A percentile compares a stretch with the other conserved stretches of the same genome.
These are phyloP conservation scores for Colletotrichum lentis DNA, from an alignment of 2,329 filamentous ascomycete genomes.

Conservation along the genomic window DNA sequence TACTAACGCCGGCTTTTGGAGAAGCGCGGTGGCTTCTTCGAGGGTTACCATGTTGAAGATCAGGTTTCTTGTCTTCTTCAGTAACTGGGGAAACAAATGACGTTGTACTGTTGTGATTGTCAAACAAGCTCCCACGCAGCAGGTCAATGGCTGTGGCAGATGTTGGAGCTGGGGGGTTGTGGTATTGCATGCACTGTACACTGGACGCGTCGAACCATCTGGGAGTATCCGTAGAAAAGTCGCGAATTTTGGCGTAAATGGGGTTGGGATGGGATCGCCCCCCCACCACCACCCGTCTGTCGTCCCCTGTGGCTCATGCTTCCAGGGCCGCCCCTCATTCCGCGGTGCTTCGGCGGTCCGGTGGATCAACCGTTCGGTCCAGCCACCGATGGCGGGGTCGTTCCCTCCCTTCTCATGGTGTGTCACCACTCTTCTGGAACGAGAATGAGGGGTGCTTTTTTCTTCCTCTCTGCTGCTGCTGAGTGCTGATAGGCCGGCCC, in stretches of 20 bases:
- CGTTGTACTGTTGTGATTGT: not conserved
- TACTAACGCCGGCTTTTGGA: constrained; percentile 60
- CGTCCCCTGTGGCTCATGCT: constrained; percentile 14
- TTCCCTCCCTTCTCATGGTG: not conserved
- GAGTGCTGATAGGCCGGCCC: not conserved
- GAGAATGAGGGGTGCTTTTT: constrained; percentile 21
- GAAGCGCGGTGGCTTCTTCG: constrained; percentile 55
- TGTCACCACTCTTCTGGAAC: not conserved
- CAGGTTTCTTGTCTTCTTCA: not conserved
- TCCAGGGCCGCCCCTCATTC: not conserved
- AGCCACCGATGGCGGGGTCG: constrained; percentile 27
- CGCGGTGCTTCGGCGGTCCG: constrained; percentile 15
- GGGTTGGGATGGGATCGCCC: constrained; percentile 15
- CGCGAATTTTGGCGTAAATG: constrained; percentile 50
- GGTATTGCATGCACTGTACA: constrained; percentile 29
- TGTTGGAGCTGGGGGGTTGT: constrained; percentile 23
- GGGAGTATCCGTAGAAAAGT: constrained; percentile 33
- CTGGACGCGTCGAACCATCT: constrained; percentile 28
- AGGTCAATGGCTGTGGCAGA: constrained; percentile 10
- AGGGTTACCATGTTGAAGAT: constrained; percentile 53
- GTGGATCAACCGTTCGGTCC: constrained; percentile 8
- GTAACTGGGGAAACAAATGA: not conserved
- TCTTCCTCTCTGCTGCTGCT: not conserved
- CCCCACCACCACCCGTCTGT: not conserved
- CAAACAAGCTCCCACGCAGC: constrained; percentile 15